These are phyloP conservation scores for Umbelopsis sp. DNA, from an alignment of 371 early-diverging fungal genomes.

Conservation along the genomic window DNA sequence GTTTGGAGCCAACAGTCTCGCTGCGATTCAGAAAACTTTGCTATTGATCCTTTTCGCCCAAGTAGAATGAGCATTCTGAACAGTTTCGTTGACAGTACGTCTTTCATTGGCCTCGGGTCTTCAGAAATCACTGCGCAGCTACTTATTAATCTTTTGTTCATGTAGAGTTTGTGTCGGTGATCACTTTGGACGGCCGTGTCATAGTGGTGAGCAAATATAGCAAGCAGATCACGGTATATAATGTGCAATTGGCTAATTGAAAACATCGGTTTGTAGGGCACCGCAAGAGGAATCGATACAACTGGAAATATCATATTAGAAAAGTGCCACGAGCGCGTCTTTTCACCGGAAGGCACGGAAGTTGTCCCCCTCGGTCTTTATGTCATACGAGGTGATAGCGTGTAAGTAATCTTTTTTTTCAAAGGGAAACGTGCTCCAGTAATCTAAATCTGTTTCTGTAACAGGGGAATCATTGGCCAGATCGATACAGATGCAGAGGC, in stretches of 20 bases:
- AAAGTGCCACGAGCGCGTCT: conserved; percentile 77
- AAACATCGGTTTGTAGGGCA: conserved; percentile 49
- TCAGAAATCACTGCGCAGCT: no score
- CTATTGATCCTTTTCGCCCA: background rate
- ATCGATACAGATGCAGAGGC: conserved; percentile 52
- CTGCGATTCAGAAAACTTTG: background rate
- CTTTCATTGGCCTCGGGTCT: background rate
- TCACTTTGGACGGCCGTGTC: conserved; percentile 67
- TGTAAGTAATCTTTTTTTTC: conserved; percentile 48
- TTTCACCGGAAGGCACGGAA: conserved; percentile 75
- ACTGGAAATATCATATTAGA: conserved; percentile 77
- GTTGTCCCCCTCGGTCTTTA: conserved; percentile 74
- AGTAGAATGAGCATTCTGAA: conserved; percentile 4
- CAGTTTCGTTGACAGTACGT: conserved; percentile 16
- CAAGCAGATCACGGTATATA: background rate
- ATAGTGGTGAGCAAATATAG: conserved; percentile 47
- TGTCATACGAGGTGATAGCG: conserved; percentile 78
- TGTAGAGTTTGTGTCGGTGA: conserved; percentile 50
- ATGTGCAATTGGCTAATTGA: background rate
- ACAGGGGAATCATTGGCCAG: conserved; percentile 51
- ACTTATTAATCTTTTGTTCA: background rate
- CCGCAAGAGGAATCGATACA: conserved; percentile 80
- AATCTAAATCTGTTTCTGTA: background rate
- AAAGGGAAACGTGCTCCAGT: background rate
- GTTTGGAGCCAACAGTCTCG: no score